Evolutionary conservation across 225 moss, liverwort and hornwort genomes (phyloP), one percentile per base, ranked within the genome.

Genomic region (Climacium dendroides): DNA sequence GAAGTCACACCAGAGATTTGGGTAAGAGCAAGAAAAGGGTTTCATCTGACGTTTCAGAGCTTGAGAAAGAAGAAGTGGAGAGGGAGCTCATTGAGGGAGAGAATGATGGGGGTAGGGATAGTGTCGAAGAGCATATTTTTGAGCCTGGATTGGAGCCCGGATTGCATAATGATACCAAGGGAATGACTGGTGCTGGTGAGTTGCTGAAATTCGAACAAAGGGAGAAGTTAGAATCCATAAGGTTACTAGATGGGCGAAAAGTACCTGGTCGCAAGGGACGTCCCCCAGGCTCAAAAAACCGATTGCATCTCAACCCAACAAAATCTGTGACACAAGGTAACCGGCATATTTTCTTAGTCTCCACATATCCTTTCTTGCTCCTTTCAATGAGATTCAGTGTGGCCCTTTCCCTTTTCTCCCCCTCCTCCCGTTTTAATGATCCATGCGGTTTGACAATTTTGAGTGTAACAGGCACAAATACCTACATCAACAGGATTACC

Each of bases 241-340:
- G 48, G 85, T 32, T 88, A 54, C 59, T 57, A 28, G 1, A 10
- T 26, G 57, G 37, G 55, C 48, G 10, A 74, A 74, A 74, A 74
- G 4, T 74, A 74, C 88, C 87, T 55, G 72, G 91, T 85, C 87
- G 89, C 23, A 89, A 84, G 80, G 94, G 94, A 67, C 92, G 92
- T 41, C 91, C 92, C 7, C 90, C 91, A 25, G 86, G 91, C 45
- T 1, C n/a, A 32, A 90, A 88, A 72, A 9, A 28, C 10, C 5
- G 29, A 58, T 53, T 84, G 62, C 88, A 45, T 83, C 11, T 57
- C 23, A 86, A 79, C 13, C 24, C 73, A 83, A 22, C 22, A 37
- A 70, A 78, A 74, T 78, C 74, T 86, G 35, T 55, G 18, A 79
- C 85, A 74, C 89, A 84, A 89, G 93, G 90, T 93, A 89, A 74